Base-by-base conservation (phyloP, 2,329 filamentous ascomycete genomes). In the Zymoseptoria tritici region DNA sequence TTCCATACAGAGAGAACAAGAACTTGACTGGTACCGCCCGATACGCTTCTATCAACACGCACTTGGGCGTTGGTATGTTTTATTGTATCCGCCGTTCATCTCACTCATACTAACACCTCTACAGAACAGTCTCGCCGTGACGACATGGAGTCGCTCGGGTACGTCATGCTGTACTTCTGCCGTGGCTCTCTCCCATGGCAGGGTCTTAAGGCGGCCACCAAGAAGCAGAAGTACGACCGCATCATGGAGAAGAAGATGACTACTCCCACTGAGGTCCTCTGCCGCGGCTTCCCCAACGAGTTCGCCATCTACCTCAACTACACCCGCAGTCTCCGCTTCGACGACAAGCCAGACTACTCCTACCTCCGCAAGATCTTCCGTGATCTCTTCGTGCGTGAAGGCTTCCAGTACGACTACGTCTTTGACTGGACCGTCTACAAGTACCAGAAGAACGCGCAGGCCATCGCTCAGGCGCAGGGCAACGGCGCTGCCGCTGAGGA, bases 231-330 rank as follows among this genome's bases (percentile, higher is more conserved):
- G 83, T 97, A 99, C 75, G 94, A 99, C 80, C 87, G 93, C 67
- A 99, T 99, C 80, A 97, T 97, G 93, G 94, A 99, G 84, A 99
- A 99, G 88, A 99, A 99, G 90, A 97, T 97, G 94, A 99, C 94
- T 13, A 99, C 94, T 2, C 92, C 94, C 8, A 97, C 93, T 70
- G 93, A 99, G 79, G 92, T 97, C 54, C 90, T 99, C 55, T 99
- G 94, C 87, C 91, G 93, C 76, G 94, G 94, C 68, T 97, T 99
- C 83, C 94, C 94, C 71, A 97, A 97, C 78, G 94, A 99, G 80
- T 99, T 99, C 71, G 92, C 93, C 81, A 97, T 97, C 78, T 99
- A 99, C 78, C 85, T 99, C 65, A 97, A 97, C 87, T 97, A 99
- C 83, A 97, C 93, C 57, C 90, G 94, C 64, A 97, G 92, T 59